Conservation (phyloP, 1,139 yeast species). For the Taphrina wiesneri region DNA sequence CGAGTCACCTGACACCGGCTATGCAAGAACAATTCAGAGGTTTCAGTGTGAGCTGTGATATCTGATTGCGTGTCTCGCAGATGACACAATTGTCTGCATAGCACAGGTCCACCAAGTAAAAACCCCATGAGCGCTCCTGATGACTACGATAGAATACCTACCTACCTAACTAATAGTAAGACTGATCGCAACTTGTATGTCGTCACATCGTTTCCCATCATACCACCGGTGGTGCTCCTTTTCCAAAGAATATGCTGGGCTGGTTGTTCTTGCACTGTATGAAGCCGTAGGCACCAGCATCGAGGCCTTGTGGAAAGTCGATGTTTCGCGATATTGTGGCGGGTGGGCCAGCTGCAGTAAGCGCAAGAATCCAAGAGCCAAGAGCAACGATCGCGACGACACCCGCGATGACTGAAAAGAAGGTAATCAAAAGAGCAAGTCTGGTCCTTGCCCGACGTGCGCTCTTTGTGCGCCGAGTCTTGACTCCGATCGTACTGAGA, state of each 20-base stretch:
- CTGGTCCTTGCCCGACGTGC: background rate
- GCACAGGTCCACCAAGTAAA: background rate
- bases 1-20: slow-evolving; percentile 76
- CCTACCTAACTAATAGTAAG: background rate
- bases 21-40: slow-evolving; percentile 98
- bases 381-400: background rate
- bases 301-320: background rate
- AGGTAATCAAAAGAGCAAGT: background rate
- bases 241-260: background rate
- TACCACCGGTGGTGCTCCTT: too few relatives aligned
- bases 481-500: background rate
- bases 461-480: background rate
- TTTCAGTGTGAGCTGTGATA: slow-evolving; percentile 48
- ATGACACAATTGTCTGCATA: background rate
- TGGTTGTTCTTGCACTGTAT: background rate
- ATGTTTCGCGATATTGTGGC: background rate
- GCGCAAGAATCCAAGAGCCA: background rate
- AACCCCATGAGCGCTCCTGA: too few relatives aligned
- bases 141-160: background rate
- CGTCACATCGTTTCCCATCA: too few relatives aligned
- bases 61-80: background rate
- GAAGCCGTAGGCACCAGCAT: background rate
- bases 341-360: background rate
- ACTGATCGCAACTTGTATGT: too few relatives aligned
- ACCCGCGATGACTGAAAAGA: background rate